Evolutionary conservation across 495 filamentous ascomycete species (phyloP), one percentile per base, ranked within the genome.

Genomic region (Gamarada debralockiae): DNA sequence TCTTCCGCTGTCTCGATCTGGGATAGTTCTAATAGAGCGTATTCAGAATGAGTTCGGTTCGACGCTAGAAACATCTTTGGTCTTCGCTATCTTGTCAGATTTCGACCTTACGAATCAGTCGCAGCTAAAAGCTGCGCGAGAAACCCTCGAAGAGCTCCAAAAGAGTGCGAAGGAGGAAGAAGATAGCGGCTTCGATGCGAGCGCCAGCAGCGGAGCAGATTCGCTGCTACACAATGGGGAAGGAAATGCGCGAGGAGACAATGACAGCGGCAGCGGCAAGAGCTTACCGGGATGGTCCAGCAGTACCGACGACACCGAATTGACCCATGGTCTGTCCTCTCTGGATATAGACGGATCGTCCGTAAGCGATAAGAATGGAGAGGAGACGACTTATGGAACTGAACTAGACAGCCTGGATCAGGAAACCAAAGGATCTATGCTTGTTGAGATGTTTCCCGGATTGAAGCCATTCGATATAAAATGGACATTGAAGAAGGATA

Each of bases 121-220:
- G 17, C 71, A 77, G n/a, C 65, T 90, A 12, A 51, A 70, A 10
- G 61, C 70, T n/a, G 75, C 81, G 14, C 73, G 78, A 8, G 55
- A 73, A 13, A 72, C 73, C 1, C 70, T 96, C 1, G 68, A 83
- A 18, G 45, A 65, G 1, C 65, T 96, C 7, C 84, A 82, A 40
- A 67, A 76, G 9, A 68, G 72, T 31, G 88, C 86, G 0, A 57
- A 72, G 18, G 73, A 75, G 18, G 85, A 92, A 56, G 83, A 89
- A 57, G 71, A 77, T 14, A 77, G 81, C 0, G 83, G 80, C 0
- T 95, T 95, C 62, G 89, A 96, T 53, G 82, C 89, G 0, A 90
- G 86, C 10, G 90, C 87, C 2, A 81, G 80, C 29, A 77, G 81
- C 36, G 73, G 72, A 5, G 51, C 54, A 33, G 21, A 25, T 17